Conservation (phyloP, 805 yeast genomes). For the Pichia ethanolica region DNA sequence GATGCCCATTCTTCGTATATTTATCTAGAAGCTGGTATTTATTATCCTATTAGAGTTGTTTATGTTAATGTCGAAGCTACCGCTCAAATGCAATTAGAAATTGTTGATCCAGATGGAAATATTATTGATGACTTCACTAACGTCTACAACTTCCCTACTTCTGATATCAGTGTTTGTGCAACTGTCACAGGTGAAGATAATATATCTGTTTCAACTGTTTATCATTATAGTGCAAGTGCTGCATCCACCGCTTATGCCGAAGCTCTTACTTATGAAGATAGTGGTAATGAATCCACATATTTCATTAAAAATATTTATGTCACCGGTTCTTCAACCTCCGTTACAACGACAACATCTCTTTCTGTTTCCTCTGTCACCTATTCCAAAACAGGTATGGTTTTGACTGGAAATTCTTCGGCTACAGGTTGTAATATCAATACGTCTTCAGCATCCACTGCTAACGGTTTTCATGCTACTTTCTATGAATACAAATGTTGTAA, state of each 20-base stretch:
- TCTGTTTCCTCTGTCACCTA: not conserved
- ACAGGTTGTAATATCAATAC: not conserved
- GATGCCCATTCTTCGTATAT: slow-evolving; percentile 4
- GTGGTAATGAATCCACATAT: slow-evolving; percentile 4
- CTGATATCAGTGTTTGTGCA: not conserved
- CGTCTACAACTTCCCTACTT: slow-evolving; percentile 1
- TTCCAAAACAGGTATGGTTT: not conserved
- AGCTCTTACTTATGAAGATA: not conserved
- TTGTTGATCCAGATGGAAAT: slow-evolving; percentile 8
- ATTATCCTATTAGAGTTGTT: slow-evolving; percentile 15
- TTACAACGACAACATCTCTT: not conserved
- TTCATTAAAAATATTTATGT: not conserved
- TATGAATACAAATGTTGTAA: slow-evolving; percentile 1
- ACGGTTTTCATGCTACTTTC: slow-evolving; percentile 7
- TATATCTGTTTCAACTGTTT: slow-evolving; percentile 1
- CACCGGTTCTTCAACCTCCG: not conserved
- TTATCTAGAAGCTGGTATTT: slow-evolving; percentile 9
- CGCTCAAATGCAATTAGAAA: slow-evolving; percentile 7
- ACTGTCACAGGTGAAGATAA: not conserved
- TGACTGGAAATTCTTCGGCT: slow-evolving; percentile 1
- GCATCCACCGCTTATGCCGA: not conserved
- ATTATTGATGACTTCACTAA: not conserved
- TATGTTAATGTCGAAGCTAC: not conserved
- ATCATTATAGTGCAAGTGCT: not conserved
- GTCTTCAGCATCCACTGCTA: not conserved